Conservation (phyloP, 192 early-diverging fungal species). For the Coemansia reversa region DNA sequence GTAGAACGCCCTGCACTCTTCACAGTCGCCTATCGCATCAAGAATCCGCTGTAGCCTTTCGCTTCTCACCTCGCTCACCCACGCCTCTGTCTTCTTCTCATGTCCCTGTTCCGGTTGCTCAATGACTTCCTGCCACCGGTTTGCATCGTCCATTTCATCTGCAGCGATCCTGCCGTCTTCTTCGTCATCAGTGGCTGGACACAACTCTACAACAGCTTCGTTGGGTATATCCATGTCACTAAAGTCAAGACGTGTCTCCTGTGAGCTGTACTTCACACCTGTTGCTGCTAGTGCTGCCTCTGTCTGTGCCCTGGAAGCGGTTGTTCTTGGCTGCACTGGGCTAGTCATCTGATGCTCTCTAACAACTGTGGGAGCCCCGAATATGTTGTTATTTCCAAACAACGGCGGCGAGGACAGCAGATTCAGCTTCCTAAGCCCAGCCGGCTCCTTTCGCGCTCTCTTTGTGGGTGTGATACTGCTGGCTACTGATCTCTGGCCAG, state of each 20-base stretch:
- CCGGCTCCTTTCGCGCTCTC: slow-evolving; percentile 8
- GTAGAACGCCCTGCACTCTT: slow-evolving; percentile 42
- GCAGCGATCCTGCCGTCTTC: not conserved
- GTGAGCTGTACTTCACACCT: slow-evolving; percentile 28
- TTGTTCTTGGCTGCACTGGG: not conserved
- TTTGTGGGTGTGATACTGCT: slow-evolving; percentile 29
- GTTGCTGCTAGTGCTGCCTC: not conserved
- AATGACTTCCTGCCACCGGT: slow-evolving; percentile 18
- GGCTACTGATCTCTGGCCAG: not conserved
- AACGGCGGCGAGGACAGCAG: slow-evolving; percentile 33
- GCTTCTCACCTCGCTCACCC: slow-evolving; percentile 7
- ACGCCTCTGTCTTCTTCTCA: not conserved
- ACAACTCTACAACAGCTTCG: slow-evolving; percentile 17
- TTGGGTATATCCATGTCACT: slow-evolving; percentile 28
- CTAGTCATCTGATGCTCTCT: slow-evolving; percentile 1
- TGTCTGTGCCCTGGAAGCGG: not conserved
- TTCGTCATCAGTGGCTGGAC: slow-evolving; percentile 34
- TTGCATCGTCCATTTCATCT: not conserved
- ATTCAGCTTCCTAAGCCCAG: slow-evolving; percentile 6
- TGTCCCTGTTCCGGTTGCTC: slow-evolving; percentile 12
- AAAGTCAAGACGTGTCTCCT: slow-evolving; percentile 44
- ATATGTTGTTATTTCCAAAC: slow-evolving; percentile 3
- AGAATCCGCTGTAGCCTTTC: slow-evolving; percentile 25
- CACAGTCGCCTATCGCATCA: slow-evolving; percentile 35
- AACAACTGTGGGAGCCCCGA: not conserved